Evolutionary conservation across 192 early-diverging fungal species (phyloP).

Genomic region (Coemansia interrupta): DNA sequence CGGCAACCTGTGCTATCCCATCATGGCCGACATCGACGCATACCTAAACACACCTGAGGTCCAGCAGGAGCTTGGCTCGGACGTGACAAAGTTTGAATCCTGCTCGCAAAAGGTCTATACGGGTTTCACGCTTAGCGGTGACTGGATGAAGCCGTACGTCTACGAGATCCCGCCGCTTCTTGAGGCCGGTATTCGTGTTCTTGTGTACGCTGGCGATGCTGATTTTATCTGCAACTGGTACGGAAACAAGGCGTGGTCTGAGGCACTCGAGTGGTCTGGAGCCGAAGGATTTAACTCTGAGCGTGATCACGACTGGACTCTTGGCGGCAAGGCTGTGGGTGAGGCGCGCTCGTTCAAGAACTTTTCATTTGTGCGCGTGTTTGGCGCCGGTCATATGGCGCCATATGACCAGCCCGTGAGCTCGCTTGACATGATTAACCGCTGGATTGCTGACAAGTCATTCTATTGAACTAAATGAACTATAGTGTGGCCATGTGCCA

Average conservation of each 20-base stretch:
- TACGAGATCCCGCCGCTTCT: slow-evolving; percentile 66
- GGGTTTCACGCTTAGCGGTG: slow-evolving; percentile 77
- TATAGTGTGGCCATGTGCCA: too few relatives aligned
- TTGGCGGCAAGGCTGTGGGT: slow-evolving; percentile 60
- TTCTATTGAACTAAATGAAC: slow-evolving; percentile 20
- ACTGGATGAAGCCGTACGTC: slow-evolving; percentile 86
- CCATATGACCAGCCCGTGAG: slow-evolving; percentile 90
- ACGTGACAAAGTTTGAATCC: slow-evolving; percentile 63
- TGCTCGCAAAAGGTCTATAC: slow-evolving; percentile 84
- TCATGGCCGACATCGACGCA: slow-evolving; percentile 71
- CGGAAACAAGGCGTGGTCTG: slow-evolving; percentile 86
- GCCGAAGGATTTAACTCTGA: slow-evolving; percentile 65
- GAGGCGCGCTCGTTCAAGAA: slow-evolving; percentile 66
- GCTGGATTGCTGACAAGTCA: slow-evolving; percentile 61
- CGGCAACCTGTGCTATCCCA: slow-evolving; percentile 83
- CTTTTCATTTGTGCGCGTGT: slow-evolving; percentile 83
- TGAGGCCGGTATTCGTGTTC: slow-evolving; percentile 72
- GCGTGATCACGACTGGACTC: slow-evolving; percentile 68
- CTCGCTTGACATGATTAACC: slow-evolving; percentile 82
- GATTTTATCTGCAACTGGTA: slow-evolving; percentile 93
- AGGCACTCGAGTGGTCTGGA: slow-evolving; percentile 82
- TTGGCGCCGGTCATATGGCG: slow-evolving; percentile 85
- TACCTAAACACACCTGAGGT: slow-evolving; percentile 80
- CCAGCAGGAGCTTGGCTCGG: slow-evolving; percentile 72
- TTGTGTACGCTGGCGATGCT: slow-evolving; percentile 91